These are phyloP conservation scores for Lactuca sativa DNA, from an alignment of 129 eudicot genomes.

Conservation along the genomic window DNA sequence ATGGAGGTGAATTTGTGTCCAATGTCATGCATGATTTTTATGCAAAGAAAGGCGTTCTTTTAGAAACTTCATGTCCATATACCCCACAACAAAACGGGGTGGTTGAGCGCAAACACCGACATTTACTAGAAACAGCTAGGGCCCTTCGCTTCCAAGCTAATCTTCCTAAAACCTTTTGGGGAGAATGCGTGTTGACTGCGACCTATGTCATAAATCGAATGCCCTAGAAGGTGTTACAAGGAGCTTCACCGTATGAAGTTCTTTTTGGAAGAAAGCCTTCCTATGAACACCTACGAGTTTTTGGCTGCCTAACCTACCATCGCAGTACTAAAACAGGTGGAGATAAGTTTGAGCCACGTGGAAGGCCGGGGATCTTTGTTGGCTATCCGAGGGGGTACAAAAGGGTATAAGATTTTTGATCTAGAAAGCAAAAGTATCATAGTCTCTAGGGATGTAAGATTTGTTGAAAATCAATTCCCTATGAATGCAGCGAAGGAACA, in stretches of 20 bases:
- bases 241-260: not conserved
- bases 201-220: not conserved
- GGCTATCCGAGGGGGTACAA: not conserved
- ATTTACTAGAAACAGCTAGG: not conserved
- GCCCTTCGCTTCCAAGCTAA: not conserved
- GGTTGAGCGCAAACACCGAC: not conserved
- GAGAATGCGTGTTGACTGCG: not conserved
- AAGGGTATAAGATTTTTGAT: not conserved
- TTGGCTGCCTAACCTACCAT: too few species aligned
- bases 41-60: not conserved
- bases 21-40: not conserved
- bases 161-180: not conserved
- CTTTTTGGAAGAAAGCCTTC: not conserved
- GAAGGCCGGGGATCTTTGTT: not conserved
- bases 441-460: not conserved
- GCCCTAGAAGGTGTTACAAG: not conserved
- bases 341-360: not conserved
- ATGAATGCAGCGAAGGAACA: too few species aligned
- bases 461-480: not conserved
- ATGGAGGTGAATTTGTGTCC: not conserved
- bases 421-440: not conserved
- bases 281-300: not conserved
- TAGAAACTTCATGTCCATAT: not conserved
- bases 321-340: too few species aligned
- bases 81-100: not conserved